These are phyloP conservation scores for Dendrobium officinale DNA, from an alignment of 106 monocot genomes.

Conservation along the genomic window DNA sequence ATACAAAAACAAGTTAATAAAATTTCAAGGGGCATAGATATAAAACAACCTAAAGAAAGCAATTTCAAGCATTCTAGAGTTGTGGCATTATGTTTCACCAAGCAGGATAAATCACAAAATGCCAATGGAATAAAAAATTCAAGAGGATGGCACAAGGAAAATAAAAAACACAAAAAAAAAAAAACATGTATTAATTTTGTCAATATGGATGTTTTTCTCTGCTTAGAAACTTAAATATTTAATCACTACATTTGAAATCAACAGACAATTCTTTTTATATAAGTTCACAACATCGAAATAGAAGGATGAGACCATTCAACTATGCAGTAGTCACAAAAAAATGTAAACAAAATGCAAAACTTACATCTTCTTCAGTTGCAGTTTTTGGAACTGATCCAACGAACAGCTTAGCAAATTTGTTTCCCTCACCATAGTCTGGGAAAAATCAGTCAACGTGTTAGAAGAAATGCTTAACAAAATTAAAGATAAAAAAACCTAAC, in stretches of 20 bases:
- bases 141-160: not conserved
- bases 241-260: not conserved
- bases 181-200: not conserved
- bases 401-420: constrained; percentile 77
- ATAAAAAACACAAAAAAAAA: not conserved
- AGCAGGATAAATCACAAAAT: not conserved
- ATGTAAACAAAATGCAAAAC: constrained; percentile 11
- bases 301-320: not conserved
- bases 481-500: not conserved
- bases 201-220: not conserved
- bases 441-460: constrained; percentile 3
- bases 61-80: not conserved
- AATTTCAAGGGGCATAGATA: not conserved
- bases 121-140: not conserved
- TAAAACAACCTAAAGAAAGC: not conserved
- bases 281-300: not conserved
- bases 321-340: not conserved
- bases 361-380: constrained; percentile 91
- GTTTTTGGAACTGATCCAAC: constrained; percentile 93
- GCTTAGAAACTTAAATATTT: not conserved
- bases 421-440: constrained; percentile 48
- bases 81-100: not conserved
- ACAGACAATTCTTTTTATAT: not conserved
- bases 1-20: not conserved
- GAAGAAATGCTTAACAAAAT: not conserved